Evolutionary conservation across 352 stramenopile species (phyloP), one percentile per base, ranked within the genome.

Genomic region (Pythium apleroticum): DNA sequence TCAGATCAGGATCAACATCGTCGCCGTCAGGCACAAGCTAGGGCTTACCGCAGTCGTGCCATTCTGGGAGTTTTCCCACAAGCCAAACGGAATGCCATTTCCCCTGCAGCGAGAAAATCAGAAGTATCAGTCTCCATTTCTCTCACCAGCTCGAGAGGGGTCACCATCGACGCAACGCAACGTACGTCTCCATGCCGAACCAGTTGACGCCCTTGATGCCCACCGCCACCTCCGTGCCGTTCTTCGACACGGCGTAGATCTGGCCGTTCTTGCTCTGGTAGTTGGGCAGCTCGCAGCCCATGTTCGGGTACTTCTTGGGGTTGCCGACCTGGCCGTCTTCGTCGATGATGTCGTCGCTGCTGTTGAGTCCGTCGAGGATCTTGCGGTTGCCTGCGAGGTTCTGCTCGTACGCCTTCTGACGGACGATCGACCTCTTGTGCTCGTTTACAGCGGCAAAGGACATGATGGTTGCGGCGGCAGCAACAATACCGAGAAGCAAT

Each of bases 141-240:
- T n/a, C n/a, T n/a, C n/a, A n/a, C n/a, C n/a, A n/a, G n/a, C n/a
- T n/a, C n/a, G n/a, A n/a, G n/a, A n/a, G n/a, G n/a, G n/a, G n/a
- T n/a, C n/a, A n/a, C n/a, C n/a, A n/a, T n/a, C n/a, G n/a, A n/a
- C n/a, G n/a, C n/a, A n/a, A n/a, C n/a, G n/a, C n/a, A n/a, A n/a
- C n/a, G 91, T 88, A 46, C 17, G 84, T 90, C 58, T 93, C 84
- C 81, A 93, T 91, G 49, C 84, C 81, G 22, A 91, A 89, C 84
- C 84, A 92, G 60, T 90, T 92, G 15, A 90, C 65, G 12, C 84
- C 81, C 62, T 93, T 93, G 77, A 92, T 88, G 49, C 81, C 60
- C 45, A 93, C 72, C 3, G 76, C 64, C 4, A 93, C 68, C 20
- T 90, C 78, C 0, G 81, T 90, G n/a, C 84, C 81, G 61, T 93